Evolutionary conservation across 2,329 filamentous ascomycete species (phyloP).

Genomic region (Cercospora canescens): DNA sequence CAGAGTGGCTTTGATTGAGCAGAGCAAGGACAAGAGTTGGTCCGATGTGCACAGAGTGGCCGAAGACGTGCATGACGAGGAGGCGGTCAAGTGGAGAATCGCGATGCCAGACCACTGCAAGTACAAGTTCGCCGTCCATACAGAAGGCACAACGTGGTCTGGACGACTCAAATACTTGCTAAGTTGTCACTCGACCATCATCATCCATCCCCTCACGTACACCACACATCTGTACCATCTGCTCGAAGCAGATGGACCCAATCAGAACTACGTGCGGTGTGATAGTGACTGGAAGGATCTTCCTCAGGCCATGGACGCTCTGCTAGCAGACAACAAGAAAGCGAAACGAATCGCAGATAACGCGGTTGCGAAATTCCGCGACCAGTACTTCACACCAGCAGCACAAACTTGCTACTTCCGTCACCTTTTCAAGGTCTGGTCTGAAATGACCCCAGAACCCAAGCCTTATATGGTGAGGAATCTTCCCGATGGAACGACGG

Average conservation of each 20-base stretch:
- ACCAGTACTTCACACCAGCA: constrained; percentile 29
- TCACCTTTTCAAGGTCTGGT: constrained; percentile 33
- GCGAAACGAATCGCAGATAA: constrained; percentile 30
- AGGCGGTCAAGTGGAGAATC: constrained; percentile 28
- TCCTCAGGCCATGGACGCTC: constrained; percentile 26
- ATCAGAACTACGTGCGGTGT: constrained; percentile 35
- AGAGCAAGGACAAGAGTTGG: constrained; percentile 42
- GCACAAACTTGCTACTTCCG: constrained; percentile 38
- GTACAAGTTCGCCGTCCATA: constrained; percentile 36
- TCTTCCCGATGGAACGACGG: constrained; percentile 20
- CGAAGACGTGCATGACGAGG: constrained; percentile 27
- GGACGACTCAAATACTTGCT: constrained; percentile 38
- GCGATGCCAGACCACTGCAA: constrained; percentile 36
- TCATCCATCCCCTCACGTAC: constrained; percentile 34
- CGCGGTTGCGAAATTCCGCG: constrained; percentile 24
- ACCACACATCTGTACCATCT: constrained; percentile 36
- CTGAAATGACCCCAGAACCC: constrained; percentile 30
- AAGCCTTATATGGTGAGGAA: constrained; percentile 22
- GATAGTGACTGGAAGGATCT: constrained; percentile 35
- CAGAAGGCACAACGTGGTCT: constrained; percentile 38
- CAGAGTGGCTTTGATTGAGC: constrained; percentile 35
- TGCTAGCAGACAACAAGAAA: constrained; percentile 26
- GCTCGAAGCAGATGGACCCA: constrained; percentile 27
- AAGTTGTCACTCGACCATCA: constrained; percentile 34
- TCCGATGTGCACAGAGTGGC: constrained; percentile 42